Evolutionary conservation across 495 filamentous ascomycete genomes (phyloP), one percentile per base, ranked within the genome.

Genomic region (Aspergillus leporis): DNA sequence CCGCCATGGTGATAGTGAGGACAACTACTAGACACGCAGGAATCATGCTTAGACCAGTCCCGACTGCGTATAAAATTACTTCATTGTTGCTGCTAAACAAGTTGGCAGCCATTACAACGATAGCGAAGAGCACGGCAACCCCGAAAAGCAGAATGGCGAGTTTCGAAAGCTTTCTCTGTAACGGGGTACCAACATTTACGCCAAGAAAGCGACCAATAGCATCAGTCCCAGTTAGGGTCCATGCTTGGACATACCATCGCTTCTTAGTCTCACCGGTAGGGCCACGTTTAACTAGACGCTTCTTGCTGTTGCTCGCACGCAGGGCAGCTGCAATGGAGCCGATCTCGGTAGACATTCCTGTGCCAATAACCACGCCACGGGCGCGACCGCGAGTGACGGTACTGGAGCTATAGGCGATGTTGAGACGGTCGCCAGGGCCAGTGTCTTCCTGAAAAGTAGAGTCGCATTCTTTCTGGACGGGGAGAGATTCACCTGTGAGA

Each of bases 21-120:
- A 90, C 87, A 21, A 87, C 89, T 49, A 90, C 89, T 53, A 92
- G 77, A 59, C 86, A 89, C 62, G 88, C 89, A 2, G 89, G 89
- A 59, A 92, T 89, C 70, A 90, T 87, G 12, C 81, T 83, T 45
- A 88, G 67, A 22, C 86, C 86, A 23, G 86, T 88, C 14, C 87
- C 87, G 6, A 90, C 87, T n/a, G 85, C 87, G 70, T 90, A 90
- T 61, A 90, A 84, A 53, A 90, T 82, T 28, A 88, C 83, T 51
- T 87, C 84, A 22, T 79, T 81, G 40, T 81, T 78, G 55, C 82
- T 76, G 28, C 82, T 73, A 74, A 81, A 89, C 32, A 81, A 69
- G 58, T 83, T 86, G 12, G 83, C 79, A 0, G 80, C 84, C 58
- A 88, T 82, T 34, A 90, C 84, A 47, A 90, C 84, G 57, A 91